Evolutionary conservation across 441 rosid genomes (phyloP).

Genomic region (Arabidopsis lyrata): DNA sequence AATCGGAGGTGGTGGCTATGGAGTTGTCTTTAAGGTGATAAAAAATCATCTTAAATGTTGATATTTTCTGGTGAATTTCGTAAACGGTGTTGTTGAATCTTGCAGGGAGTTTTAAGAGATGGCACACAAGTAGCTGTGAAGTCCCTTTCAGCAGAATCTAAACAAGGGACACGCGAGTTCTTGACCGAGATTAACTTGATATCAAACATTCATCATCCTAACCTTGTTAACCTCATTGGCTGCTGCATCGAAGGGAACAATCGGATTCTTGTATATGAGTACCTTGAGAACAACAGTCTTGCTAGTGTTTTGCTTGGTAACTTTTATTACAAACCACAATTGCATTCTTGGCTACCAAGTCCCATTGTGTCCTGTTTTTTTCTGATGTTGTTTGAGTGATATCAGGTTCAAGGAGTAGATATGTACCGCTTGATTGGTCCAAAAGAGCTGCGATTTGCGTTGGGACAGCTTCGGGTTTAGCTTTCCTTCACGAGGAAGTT

Average conservation of each 20-base stretch:
- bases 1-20: slow-evolving; percentile 93
- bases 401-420: slow-evolving; percentile 59
- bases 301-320: slow-evolving; percentile 73
- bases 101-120: slow-evolving; percentile 74
- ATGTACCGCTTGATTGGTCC: slow-evolving; percentile 66
- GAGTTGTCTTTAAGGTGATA: slow-evolving; percentile 87
- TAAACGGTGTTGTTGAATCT: neutral
- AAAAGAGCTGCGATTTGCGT: slow-evolving; percentile 79
- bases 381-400: slow-evolving; percentile 23
- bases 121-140: slow-evolving; percentile 81
- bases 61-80: neutral
- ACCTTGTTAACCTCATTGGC: slow-evolving; percentile 89
- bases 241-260: slow-evolving; percentile 74
- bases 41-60: slow-evolving; percentile 9
- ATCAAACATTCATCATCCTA: slow-evolving; percentile 77
- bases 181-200: slow-evolving; percentile 77
- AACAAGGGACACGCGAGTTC: slow-evolving; percentile 87
- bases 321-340: neutral
- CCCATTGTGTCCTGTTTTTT: slow-evolving; percentile 5
- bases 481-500: slow-evolving; percentile 86
- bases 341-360: neutral
- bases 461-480: slow-evolving; percentile 82
- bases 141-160: slow-evolving; percentile 82
- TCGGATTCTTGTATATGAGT: slow-evolving; percentile 86
- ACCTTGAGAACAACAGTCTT: slow-evolving; percentile 80